Base-by-base conservation (phyloP, 164 flowering plant species). In the Brasenia schreberi region DNA sequence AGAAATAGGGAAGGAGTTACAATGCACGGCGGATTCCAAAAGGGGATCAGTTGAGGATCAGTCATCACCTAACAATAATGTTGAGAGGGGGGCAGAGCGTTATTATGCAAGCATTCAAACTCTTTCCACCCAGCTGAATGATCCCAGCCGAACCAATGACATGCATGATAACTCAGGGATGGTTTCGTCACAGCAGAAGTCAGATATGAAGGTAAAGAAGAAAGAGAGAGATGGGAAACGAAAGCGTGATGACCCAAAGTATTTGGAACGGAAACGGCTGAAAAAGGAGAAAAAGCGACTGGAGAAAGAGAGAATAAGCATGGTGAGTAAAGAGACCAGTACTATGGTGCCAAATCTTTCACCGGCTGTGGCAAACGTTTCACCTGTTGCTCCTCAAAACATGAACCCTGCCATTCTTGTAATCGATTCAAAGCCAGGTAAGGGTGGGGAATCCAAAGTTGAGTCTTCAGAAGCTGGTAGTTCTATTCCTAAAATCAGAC, bases 11-110 rank as follows among this genome's bases (percentile, higher is more conserved):
- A 90, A 81, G 74, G 98, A 94, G 65, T 81, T 94, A 62, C 96
- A 88, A 73, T 94, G 97, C 78, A 94, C 97, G 68, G 97, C 97
- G 65, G 97, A 94, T 68, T 94, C 99, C 0, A 82, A 87, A 61
- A 61, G 23, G 18, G 63, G 63, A 18, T 61, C 27, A 61, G 3
- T 61, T 12, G 63, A 61, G 63, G 23, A 61, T 7, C 27, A 18
- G 63, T 61, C 63, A 7, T 18, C 19, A 23, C 19, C 19, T 18
- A 61, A n/a, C 19, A 23, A 61, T 18, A 2, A 23, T 23, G 23
- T 18, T 18, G 63, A 61, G 18, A 18, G 69, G 5, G 80, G 71
- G n/a, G 81, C 68, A 1, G 77, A 72, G 52, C 81, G 75, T 69
- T 80, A 61, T 69, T 80, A 61, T 70, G 77, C 72, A 0, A 78